These are phyloP conservation scores for Golubevia pallescens DNA, from an alignment of 1,284 basidiomycete genomes.

Conservation along the genomic window DNA sequence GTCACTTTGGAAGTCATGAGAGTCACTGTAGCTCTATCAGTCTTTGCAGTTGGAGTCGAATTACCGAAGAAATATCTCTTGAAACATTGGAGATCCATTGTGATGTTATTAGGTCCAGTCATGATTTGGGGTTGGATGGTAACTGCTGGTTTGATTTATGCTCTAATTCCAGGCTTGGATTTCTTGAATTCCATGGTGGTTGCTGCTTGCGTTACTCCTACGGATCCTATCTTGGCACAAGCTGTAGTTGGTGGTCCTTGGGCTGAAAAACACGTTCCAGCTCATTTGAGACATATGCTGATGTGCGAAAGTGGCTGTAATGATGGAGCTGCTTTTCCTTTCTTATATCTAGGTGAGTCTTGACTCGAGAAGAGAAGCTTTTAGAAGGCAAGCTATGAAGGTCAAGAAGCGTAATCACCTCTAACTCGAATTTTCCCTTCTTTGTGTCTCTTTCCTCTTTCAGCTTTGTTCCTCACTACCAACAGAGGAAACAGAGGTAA, in stretches of 20 bases:
- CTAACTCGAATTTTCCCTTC: background rate
- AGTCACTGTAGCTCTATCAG: conserved; percentile 60
- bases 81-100: conserved; percentile 56
- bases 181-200: conserved; percentile 53
- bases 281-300: conserved; percentile 62
- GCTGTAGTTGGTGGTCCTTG: conserved; percentile 64
- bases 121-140: conserved; percentile 64
- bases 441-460: no score
- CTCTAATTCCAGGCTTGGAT: conserved; percentile 59
- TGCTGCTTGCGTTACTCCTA: conserved; percentile 59
- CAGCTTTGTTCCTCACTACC: conserved; percentile 53
- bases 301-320: conserved; percentile 64
- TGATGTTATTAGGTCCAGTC: conserved; percentile 59
- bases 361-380: no score
- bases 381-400: no score
- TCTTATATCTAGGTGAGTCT: conserved; percentile 38
- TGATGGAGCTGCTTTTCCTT: conserved; percentile 63
- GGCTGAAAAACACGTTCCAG: conserved; percentile 63
- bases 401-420: no score
- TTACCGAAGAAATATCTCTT: conserved; percentile 61
- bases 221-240: conserved; percentile 62
- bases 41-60: conserved; percentile 62
- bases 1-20: conserved; percentile 62
- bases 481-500: conserved; percentile 45
- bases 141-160: conserved; percentile 51